A percentile compares a stretch with the other conserved stretches of the same genome.
Conservation (phyloP, 768 basidiomycete species). For the Suillus paluster region DNA sequence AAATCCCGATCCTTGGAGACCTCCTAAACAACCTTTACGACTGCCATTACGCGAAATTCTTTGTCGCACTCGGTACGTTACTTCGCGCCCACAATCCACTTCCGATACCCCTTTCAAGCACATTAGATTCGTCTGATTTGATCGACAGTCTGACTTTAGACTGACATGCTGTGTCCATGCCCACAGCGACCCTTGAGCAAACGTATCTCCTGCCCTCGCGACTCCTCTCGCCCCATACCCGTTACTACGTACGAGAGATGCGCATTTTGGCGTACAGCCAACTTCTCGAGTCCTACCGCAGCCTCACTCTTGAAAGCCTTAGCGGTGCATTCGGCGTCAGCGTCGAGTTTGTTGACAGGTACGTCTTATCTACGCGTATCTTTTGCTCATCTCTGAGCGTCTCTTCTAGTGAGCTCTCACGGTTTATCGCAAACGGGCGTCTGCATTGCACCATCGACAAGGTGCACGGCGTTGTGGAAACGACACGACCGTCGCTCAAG, state of each 20-base stretch:
- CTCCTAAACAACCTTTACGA: slow-evolving; percentile 89
- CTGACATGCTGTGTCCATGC: slow-evolving; percentile 4
- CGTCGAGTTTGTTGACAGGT: slow-evolving; percentile 86
- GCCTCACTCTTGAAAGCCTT: slow-evolving; percentile 87
- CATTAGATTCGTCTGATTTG: slow-evolving; percentile 13
- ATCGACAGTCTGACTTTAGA: slow-evolving; percentile 7
- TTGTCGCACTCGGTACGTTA: slow-evolving; percentile 76
- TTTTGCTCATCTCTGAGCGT: neutral
- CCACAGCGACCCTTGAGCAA: slow-evolving; percentile 84
- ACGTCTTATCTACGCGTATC: slow-evolving; percentile 32
- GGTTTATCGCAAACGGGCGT: slow-evolving; percentile 88
- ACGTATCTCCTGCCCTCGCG: slow-evolving; percentile 87
- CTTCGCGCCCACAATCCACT: neutral
- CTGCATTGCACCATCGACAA: slow-evolving; percentile 92
- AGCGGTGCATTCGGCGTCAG: slow-evolving; percentile 88
- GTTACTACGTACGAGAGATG: slow-evolving; percentile 95
- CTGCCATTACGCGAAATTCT: slow-evolving; percentile 94
- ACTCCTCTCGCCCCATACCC: slow-evolving; percentile 81
- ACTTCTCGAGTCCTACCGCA: slow-evolving; percentile 89
- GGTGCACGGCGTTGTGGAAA: slow-evolving; percentile 93
- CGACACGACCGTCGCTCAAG: slow-evolving; percentile 77
- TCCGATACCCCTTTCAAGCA: slow-evolving; percentile 7
- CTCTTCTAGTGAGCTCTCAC: slow-evolving; percentile 79
- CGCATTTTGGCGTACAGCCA: slow-evolving; percentile 92
- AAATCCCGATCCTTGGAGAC: slow-evolving; percentile 80